Evolutionary conservation across 306 rosid species (phyloP).

Genomic region (apple (Malus domestica)): ASM211411v1 NC_041798.1:38523501-38524000

Average conservation of each 20-base stretch:
- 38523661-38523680: background rate
- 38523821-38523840: no score
- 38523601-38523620: background rate
- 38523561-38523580: slow-evolving; percentile 65
- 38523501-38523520: slow-evolving; percentile 65
- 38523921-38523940: background rate
- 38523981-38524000: background rate
- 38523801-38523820: background rate
- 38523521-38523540: slow-evolving; percentile 54
- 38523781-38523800: background rate
- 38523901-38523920: background rate
- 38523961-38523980: background rate
- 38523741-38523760: background rate
- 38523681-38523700: background rate
- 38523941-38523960: background rate
- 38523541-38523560: slow-evolving; percentile 95
- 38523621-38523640: background rate
- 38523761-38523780: background rate
- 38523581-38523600: background rate
- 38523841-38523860: no score
- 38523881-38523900: background rate
- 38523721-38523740: background rate
- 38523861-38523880: no score
- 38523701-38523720: background rate
- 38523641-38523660: background rate